Conservation (phyloP, 129 eudicot species). For the Lactuca sativa region DNA sequence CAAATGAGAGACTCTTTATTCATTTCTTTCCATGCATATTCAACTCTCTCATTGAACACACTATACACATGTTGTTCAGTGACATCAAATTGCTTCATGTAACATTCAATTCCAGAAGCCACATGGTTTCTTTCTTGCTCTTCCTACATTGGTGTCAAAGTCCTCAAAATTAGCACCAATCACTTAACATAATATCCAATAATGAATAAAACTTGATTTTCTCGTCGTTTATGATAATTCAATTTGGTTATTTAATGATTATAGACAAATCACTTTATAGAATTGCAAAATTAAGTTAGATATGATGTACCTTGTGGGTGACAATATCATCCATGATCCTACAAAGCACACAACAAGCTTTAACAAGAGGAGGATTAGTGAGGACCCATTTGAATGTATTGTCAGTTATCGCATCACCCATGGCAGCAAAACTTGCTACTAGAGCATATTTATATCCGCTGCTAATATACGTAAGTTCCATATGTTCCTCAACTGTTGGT, state of each 20-base stretch:
- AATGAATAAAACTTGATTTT: too few species aligned
- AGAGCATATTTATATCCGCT: not conserved
- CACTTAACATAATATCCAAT: too few species aligned
- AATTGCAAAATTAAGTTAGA: not conserved
- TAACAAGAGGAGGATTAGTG: conserved; percentile 19
- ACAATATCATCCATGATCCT: conserved; percentile 37
- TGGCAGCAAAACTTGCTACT: not conserved
- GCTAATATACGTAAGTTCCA: not conserved
- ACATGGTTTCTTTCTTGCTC: conserved; percentile 19
- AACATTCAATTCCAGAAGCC: conserved; percentile 7
- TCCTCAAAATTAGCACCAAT: not conserved
- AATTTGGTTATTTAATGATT: not conserved
- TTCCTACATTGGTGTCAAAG: not conserved
- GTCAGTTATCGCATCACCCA: conserved; percentile 1
- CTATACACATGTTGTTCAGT: conserved; percentile 16
- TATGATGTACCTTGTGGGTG: conserved; percentile 29
- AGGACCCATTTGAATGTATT: conserved; percentile 21
- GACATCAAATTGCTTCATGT: conserved; percentile 7
- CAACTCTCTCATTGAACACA: conserved; percentile 19
- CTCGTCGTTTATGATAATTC: too few species aligned
- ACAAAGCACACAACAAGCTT: conserved; percentile 3
- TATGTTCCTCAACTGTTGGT: conserved; percentile 29
- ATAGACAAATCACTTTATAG: too few species aligned
- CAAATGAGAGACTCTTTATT: conserved; percentile 15
- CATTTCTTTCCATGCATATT: conserved; percentile 44